Percentiles rank a stretch among this genome's conserved stretches.
Evolutionary conservation across 148 eudicot species (phyloP).

Genomic region (Talinum fruticosum): DNA sequence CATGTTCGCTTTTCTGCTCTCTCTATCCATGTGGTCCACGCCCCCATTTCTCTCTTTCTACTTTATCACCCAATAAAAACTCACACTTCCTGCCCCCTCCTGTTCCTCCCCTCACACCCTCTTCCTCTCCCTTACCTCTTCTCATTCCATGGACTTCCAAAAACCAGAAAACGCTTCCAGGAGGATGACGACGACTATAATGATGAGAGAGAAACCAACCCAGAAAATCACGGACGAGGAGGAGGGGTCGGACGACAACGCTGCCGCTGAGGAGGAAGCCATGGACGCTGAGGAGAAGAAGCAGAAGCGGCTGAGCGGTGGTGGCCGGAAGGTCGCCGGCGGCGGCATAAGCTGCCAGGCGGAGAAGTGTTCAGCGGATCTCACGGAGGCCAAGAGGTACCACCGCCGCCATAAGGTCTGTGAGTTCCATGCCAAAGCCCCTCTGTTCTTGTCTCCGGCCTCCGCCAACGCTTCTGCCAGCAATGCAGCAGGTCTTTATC

Average conservation of each 20-base stretch:
- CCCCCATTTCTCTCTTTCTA: neutral
- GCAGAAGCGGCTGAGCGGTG: neutral
- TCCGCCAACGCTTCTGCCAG: constrained; percentile 48
- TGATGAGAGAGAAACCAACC: neutral
- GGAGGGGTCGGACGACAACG: neutral
- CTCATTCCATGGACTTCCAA: neutral
- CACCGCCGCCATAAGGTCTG: constrained; percentile 59
- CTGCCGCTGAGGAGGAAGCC: neutral
- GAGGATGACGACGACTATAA: neutral
- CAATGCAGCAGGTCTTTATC: constrained; percentile 54
- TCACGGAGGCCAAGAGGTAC: constrained; percentile 34
- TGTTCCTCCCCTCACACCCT: neutral
- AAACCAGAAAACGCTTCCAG: neutral
- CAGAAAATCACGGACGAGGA: neutral
- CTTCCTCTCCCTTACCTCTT: neutral
- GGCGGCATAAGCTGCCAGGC: constrained; percentile 12
- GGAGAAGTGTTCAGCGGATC: constrained; percentile 42
- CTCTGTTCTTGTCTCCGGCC: constrained; percentile 36
- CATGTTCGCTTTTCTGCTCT: neutral
- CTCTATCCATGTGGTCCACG: neutral
- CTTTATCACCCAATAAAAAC: constrained; percentile 1
- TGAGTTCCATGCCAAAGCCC: constrained; percentile 47
- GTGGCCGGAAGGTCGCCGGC: neutral
- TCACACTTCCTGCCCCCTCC: neutral
- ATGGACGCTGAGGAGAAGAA: neutral